phyloP scores from a whole-genome alignment of 2,329 filamentous ascomycete species.

The Penicillium sp. region DNA sequence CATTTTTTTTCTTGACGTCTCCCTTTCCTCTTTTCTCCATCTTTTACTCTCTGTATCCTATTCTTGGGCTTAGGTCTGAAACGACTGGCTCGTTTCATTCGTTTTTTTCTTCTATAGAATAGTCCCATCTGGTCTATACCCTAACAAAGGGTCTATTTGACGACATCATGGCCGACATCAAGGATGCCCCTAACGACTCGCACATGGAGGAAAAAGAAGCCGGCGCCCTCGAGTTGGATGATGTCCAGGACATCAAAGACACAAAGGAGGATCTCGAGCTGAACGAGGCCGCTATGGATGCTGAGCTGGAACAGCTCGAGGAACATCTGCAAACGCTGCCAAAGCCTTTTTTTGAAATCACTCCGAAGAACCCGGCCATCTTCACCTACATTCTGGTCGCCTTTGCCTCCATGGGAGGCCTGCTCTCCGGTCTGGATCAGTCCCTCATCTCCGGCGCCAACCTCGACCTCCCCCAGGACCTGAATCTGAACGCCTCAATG shows the following conservation, averaged over 20 bases:
- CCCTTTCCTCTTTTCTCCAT: conserved; percentile 6
- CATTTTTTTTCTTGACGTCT: conserved; percentile 3
- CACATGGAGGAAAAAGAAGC: conserved; percentile 29
- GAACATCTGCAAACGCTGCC: conserved; percentile 26
- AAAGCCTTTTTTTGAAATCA: conserved; percentile 46
- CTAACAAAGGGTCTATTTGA: conserved; percentile 6
- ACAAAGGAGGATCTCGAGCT: conserved; percentile 25
- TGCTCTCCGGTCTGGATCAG: conserved; percentile 74
- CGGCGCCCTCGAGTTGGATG: conserved; percentile 31
- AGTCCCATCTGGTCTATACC: neutral
- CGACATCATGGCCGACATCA: conserved; percentile 22
- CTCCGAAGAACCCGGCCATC: conserved; percentile 64
- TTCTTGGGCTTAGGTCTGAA: neutral
- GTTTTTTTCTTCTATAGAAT: neutral
- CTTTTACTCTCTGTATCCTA: neutral
- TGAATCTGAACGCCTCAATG: conserved; percentile 60
- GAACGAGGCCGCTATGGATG: conserved; percentile 38
- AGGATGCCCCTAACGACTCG: conserved; percentile 29
- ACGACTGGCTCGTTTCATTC: conserved; percentile 1
- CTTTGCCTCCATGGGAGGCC: conserved; percentile 75
- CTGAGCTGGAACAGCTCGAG: conserved; percentile 36
- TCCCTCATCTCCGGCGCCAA: conserved; percentile 71
- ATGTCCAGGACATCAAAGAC: conserved; percentile 31
- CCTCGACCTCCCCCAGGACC: conserved; percentile 65
- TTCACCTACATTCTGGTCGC: conserved; percentile 72